Conservation (phyloP, 257 asterid genomes). For the Linaria vulgaris region DNA sequence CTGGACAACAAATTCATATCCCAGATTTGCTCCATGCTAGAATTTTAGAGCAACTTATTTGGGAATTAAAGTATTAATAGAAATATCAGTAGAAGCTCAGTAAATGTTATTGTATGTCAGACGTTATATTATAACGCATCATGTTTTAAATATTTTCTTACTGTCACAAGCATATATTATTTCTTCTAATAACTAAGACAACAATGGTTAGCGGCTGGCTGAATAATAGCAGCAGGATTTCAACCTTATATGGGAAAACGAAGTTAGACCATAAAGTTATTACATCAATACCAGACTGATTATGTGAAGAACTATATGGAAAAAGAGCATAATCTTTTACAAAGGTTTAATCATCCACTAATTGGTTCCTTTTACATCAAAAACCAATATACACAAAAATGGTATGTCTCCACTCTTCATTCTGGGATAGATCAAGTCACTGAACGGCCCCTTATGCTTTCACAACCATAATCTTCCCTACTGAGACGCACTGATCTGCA, state of each 20-base stretch:
- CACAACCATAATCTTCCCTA: constrained; percentile 31
- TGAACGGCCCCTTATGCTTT: constrained; percentile 26
- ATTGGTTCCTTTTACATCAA: constrained; percentile 1
- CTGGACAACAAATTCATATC: background rate
- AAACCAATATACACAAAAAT: constrained; percentile 23
- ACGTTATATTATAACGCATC: constrained; percentile 10
- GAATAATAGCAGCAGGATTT: constrained; percentile 17
- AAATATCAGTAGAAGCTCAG: constrained; percentile 14
- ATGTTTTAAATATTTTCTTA: constrained; percentile 1
- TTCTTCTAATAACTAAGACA: constrained; percentile 26
- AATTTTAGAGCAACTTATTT: background rate
- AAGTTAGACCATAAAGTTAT: constrained; percentile 26
- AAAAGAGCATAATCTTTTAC: background rate
- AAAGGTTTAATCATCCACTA: background rate
- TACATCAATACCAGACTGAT: constrained; percentile 12
- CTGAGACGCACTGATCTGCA: constrained; percentile 37
- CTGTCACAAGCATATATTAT: constrained; percentile 17
- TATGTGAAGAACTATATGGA: constrained; percentile 22
- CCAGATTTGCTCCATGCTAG: background rate
- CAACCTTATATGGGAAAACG: constrained; percentile 15
- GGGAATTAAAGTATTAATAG: background rate
- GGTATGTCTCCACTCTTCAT: constrained; percentile 26
- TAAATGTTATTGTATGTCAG: constrained; percentile 9
- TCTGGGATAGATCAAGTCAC: constrained; percentile 26
- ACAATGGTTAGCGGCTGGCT: constrained; percentile 18